Percentiles rank a stretch among this genome's conserved stretches.
Evolutionary conservation across 208 protist genomes (phyloP).

Genomic region (Borovskyia barvae): DNA sequence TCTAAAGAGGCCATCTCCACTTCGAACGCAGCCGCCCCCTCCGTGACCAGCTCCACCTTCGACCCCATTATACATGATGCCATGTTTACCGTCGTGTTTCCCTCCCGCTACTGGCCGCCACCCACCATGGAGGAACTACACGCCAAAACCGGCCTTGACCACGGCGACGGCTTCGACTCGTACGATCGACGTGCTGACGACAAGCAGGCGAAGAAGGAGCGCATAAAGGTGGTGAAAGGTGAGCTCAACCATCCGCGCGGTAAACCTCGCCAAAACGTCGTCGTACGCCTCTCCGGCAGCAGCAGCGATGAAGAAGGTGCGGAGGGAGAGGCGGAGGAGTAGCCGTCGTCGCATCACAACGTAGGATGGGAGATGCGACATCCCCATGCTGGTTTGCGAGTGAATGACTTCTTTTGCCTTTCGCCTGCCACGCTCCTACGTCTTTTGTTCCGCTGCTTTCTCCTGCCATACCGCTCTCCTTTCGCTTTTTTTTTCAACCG

Average conservation of each 20-base stretch:
- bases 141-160: conserved; percentile 29
- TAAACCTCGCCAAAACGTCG: conserved; percentile 60
- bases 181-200: conserved; percentile 83
- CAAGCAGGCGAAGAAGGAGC: conserved; percentile 44
- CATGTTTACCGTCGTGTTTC: conserved; percentile 64
- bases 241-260: conserved; percentile 84
- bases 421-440: no score
- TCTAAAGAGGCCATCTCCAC: not conserved
- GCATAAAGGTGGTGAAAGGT: conserved; percentile 58
- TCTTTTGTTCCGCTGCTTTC: no score
- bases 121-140: conserved; percentile 66
- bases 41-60: conserved; percentile 23
- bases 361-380: no score
- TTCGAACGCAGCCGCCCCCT: conserved; percentile 1
- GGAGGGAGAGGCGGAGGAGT: no score
- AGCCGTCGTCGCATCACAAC: no score
- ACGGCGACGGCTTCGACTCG: conserved; percentile 71
- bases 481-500: no score
- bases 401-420: no score
- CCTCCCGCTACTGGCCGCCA: conserved; percentile 72
- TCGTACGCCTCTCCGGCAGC: conserved; percentile 47
- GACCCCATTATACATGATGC: conserved; percentile 79
- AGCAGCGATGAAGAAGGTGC: conserved; percentile 21
- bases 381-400: no score
- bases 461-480: no score